phyloP scores from a whole-genome alignment of 2,329 filamentous ascomycete genomes.

The Ceratocystis cacaofunesta region DNA sequence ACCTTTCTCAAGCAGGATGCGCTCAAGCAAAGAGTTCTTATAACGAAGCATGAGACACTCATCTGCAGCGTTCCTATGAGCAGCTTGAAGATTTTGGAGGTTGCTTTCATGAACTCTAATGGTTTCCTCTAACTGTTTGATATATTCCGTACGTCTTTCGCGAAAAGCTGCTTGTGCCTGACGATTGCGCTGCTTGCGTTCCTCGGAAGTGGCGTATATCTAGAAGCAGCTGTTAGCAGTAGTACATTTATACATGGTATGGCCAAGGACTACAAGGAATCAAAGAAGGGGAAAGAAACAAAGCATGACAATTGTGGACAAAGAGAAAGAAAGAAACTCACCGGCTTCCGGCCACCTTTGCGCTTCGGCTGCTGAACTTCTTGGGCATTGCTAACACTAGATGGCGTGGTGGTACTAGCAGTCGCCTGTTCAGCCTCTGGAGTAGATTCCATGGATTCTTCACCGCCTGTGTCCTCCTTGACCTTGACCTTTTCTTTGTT shows the following conservation, averaged over 20 bases:
- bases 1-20: constrained; percentile 95
- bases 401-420: constrained; percentile 20
- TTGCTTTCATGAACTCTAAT: constrained; percentile 96
- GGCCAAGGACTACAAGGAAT: not conserved
- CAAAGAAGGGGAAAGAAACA: not conserved
- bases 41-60: constrained; percentile 97
- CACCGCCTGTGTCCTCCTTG: constrained; percentile 41
- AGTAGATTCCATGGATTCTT: constrained; percentile 46
- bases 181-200: constrained; percentile 91
- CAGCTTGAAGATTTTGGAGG: constrained; percentile 80
- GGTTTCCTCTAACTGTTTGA: constrained; percentile 94
- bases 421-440: constrained; percentile 38
- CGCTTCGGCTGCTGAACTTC: constrained; percentile 65
- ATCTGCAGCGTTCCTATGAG: constrained; percentile 84
- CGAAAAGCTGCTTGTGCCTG: constrained; percentile 96
- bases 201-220: constrained; percentile 98
- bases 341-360: constrained; percentile 94
- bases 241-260: too few relatives aligned
- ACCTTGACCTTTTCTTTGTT: constrained; percentile 40
- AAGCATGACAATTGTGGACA: not conserved
- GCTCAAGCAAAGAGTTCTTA: constrained; percentile 91
- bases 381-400: constrained; percentile 23
- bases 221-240: constrained; percentile 25
- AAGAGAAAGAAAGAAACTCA: constrained; percentile 40
- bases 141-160: constrained; percentile 94